Percentiles rank a stretch among this genome's conserved stretches.
These are phyloP conservation scores for Colletotrichum cereale DNA, from an alignment of 2,329 filamentous ascomycete species.

Conservation along the genomic window DNA sequence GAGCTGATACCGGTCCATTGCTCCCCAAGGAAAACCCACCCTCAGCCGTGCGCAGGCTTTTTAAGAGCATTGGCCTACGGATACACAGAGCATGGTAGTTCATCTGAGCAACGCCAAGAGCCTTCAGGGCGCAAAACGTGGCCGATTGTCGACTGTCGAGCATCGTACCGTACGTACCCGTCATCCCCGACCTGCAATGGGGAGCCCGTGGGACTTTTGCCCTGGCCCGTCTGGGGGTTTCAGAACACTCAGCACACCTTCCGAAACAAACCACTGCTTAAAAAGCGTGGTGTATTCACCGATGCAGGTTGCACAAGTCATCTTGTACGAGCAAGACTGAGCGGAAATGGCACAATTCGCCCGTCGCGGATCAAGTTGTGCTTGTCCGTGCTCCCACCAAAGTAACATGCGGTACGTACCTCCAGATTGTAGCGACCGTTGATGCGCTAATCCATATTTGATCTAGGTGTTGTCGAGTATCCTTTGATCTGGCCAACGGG, in stretches of 20 bases:
- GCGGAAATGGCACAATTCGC: conserved; percentile 18
- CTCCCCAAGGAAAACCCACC: background rate
- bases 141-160: conserved; percentile 24
- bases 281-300: conserved; percentile 42
- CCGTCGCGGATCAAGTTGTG: conserved; percentile 23
- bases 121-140: conserved; percentile 10
- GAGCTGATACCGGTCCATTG: conserved; percentile 12
- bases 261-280: conserved; percentile 29
- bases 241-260: conserved; percentile 29
- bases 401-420: conserved; percentile 6
- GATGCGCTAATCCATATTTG: background rate
- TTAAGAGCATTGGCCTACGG: background rate
- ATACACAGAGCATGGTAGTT: too few relatives aligned
- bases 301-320: conserved; percentile 35
- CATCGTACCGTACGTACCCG: conserved; percentile 7
- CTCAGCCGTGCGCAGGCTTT: background rate
- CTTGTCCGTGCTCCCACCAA: conserved; percentile 18
- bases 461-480: conserved; percentile 12
- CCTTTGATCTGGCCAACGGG: conserved; percentile 30
- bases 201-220: conserved; percentile 21
- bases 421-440: conserved; percentile 10
- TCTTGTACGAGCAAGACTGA: conserved; percentile 29
- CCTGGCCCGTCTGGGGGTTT: conserved; percentile 32
- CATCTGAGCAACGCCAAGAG: background rate
- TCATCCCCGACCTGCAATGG: conserved; percentile 19